Conservation (phyloP, 345 rosid species). For the Eucalyptus pauciflora region DNA sequence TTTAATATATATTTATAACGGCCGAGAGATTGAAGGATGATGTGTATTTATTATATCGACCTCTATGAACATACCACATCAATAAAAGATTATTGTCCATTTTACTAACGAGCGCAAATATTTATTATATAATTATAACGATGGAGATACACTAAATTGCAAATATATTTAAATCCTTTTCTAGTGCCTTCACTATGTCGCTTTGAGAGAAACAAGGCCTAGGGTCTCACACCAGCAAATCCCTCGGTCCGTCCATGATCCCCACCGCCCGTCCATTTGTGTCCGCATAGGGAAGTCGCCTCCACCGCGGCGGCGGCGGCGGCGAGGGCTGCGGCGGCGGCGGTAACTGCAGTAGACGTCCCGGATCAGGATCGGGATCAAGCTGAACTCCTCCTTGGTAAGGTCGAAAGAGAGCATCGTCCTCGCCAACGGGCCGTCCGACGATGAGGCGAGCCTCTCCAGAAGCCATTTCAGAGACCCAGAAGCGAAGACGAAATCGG, state of each 20-base stretch:
- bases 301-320: neutral
- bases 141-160: neutral
- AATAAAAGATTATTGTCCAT: neutral
- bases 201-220: neutral
- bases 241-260: neutral
- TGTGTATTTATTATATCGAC: neutral
- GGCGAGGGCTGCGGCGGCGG: neutral
- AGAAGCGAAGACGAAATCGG: neutral
- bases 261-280: neutral
- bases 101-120: fast-evolving
- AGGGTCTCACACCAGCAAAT: neutral
- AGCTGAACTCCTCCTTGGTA: neutral
- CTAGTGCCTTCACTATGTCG: neutral
- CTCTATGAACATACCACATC: neutral
- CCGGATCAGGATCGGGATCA: neutral
- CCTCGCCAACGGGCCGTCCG: neutral
- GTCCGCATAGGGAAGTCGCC: neutral
- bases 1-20: neutral
- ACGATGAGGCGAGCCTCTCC: neutral
- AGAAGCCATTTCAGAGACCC: neutral
- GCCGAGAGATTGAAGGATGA: neutral
- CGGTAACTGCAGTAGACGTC: neutral
- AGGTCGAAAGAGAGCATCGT: neutral
- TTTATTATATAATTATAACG: too few relatives aligned
- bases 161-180: too few relatives aligned